These are phyloP conservation scores for Ophiostoma montium DNA, from an alignment of 2,329 filamentous ascomycete genomes.

Conservation along the genomic window DNA sequence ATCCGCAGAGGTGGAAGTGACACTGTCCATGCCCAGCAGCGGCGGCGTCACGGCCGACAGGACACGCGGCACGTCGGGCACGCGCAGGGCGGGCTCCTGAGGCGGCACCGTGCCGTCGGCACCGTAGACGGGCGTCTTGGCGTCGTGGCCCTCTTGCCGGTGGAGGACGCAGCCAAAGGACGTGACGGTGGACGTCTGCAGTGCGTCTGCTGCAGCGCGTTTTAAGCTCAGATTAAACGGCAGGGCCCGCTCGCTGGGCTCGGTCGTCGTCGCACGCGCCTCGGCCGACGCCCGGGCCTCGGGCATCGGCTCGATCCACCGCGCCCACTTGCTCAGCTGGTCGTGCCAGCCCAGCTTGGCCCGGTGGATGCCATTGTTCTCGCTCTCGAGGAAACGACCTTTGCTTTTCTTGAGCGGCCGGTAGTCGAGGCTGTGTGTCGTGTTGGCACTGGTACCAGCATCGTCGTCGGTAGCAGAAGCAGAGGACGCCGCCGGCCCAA, in stretches of 20 bases:
- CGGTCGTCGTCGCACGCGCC: neutral
- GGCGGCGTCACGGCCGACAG: conserved; percentile 34
- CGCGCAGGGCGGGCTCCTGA: neutral
- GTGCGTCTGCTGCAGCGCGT: too few relatives aligned
- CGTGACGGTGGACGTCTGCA: conserved; percentile 17
- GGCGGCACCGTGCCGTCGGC: neutral
- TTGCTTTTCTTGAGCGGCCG: neutral
- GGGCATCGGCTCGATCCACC: conserved; percentile 10
- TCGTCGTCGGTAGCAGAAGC: neutral
- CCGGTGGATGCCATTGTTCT: conserved; percentile 16
- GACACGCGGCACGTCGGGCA: conserved; percentile 19
- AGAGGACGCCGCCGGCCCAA: conserved; percentile 11
- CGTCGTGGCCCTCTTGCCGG: neutral
- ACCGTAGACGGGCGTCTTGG: neutral
- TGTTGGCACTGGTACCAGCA: neutral
- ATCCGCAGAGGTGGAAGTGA: neutral
- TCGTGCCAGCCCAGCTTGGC: conserved; percentile 25
- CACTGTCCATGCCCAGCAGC: conserved; percentile 27
- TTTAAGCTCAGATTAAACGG: conserved; percentile 1
- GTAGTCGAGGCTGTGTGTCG: conserved; percentile 14
- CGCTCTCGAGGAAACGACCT: conserved; percentile 21
- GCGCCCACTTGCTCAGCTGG: conserved; percentile 12
- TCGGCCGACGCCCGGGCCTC: neutral
- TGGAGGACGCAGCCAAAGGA: conserved; percentile 40
- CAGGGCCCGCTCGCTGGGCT: neutral